phyloP scores from a whole-genome alignment of 805 yeast species.

The Ogataea pilisensis region DNA sequence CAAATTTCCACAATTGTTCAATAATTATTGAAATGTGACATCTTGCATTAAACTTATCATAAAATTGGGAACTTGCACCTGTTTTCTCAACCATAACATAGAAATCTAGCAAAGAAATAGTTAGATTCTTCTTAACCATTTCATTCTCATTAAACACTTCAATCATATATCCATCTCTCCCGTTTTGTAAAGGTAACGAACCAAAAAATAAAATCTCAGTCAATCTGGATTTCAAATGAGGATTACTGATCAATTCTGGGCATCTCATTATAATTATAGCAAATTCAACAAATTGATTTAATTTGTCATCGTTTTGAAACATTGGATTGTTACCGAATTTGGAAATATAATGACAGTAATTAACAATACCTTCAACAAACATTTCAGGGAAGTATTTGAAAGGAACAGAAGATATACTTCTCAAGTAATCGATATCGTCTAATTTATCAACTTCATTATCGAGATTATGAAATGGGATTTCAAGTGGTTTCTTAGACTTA shows the following conservation, averaged over 20 bases:
- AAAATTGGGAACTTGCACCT: conserved; percentile 91
- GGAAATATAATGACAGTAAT: conserved; percentile 61
- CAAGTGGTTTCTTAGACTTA: conserved; percentile 32
- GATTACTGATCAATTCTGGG: conserved; percentile 83
- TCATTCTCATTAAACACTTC: conserved; percentile 60
- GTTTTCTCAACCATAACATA: conserved; percentile 95
- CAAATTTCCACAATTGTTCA: conserved; percentile 78
- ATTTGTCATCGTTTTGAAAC: conserved; percentile 46
- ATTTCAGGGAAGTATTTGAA: conserved; percentile 86
- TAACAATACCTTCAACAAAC: conserved; percentile 75
- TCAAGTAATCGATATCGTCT: conserved; percentile 69
- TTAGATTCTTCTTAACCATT: conserved; percentile 57
- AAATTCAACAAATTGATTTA: conserved; percentile 62
- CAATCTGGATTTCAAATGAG: conserved; percentile 83
- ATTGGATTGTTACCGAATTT: conserved; percentile 55
- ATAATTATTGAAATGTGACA: conserved; percentile 80
- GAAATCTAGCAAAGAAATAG: conserved; percentile 82
- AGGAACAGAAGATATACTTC: conserved; percentile 63
- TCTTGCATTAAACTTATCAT: conserved; percentile 91
- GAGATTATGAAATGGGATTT: conserved; percentile 54
- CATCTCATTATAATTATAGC: conserved; percentile 73
- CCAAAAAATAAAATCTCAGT: conserved; percentile 81
- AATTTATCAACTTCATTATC: conserved; percentile 63
- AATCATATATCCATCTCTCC: conserved; percentile 71
- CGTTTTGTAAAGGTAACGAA: conserved; percentile 49